Evolutionary conservation across 2,329 filamentous ascomycete species (phyloP), one percentile per base, ranked within the genome.

Genomic region (Furcasterigmium furcatum): DNA sequence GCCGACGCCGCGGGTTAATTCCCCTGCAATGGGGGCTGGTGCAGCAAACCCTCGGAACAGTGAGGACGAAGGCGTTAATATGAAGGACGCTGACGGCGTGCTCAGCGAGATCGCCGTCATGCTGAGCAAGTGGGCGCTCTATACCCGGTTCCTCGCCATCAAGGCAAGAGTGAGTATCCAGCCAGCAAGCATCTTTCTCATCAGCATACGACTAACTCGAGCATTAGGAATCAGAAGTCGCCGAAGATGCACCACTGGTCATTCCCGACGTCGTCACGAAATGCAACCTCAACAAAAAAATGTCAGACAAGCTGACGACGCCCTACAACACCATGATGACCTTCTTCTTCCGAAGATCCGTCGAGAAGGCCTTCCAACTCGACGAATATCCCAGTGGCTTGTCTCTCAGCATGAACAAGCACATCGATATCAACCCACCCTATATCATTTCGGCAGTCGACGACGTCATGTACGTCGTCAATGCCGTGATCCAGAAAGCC

Each of bases 391-490:
- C 94, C 0, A 70, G 77, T 1, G 90, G 90, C 18, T 72, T 99
- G 18, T 87, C 88, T 1, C 73, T 99, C 27, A 89, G 85, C 59
- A 74, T 85, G 35, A 84, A 78, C 58, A 87, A 78, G 58, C 75
- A 85, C 4, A 74, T 96, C 36, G 82, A 86, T 43, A 80, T 84
- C 47, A 90, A 91, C 55, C 80, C 90, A 3, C 94, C 94, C 1
- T 95, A 89, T 60, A 96, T 99, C 57, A 92, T 94, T 36, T 91
- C 91, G 2, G 91, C 92, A 1, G 91, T 99, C 9, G 94, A 99
- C 70, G 94, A 96, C 68, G 91, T 97, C 59, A 97, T 99, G 92
- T 99, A 97, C 67, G 96, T 99, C 56, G 88, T 96, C 61, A 95
- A 95, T 61, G 86, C 92, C 42, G 87, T 97, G 27, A 76, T 97